These are phyloP conservation scores for Oenanthe javanica DNA, from an alignment of 140 eudicot genomes.

Conservation along the genomic window DNA sequence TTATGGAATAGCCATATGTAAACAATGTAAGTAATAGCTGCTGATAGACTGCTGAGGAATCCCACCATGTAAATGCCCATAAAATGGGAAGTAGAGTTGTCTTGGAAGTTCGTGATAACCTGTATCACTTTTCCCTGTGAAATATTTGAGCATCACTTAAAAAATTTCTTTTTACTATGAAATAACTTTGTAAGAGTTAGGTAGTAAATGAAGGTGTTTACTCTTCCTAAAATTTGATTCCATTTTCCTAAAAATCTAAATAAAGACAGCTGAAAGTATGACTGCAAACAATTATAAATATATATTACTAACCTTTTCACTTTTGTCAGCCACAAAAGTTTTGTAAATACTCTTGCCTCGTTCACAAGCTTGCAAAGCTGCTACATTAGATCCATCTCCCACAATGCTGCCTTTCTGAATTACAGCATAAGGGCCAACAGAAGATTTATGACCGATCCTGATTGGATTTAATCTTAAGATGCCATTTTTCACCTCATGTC, in stretches of 20 bases:
- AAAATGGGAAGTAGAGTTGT: slow-evolving; percentile 29
- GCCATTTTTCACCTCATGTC: slow-evolving; percentile 58
- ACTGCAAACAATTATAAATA: neutral
- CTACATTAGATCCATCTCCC: slow-evolving; percentile 29
- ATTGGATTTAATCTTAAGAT: slow-evolving; percentile 34
- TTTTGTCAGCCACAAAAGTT: slow-evolving; percentile 9
- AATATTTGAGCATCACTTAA: neutral
- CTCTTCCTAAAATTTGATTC: neutral
- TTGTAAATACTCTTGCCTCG: slow-evolving; percentile 13
- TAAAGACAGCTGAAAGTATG: too few species aligned
- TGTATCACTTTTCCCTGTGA: slow-evolving; percentile 24
- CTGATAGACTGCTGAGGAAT: slow-evolving; percentile 34
- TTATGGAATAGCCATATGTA: slow-evolving; percentile 26
- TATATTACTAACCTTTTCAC: slow-evolving; percentile 28
- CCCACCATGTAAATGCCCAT: slow-evolving; percentile 41
- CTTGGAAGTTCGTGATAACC: slow-evolving; percentile 11
- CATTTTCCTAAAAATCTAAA: too few species aligned
- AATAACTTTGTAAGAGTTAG: neutral
- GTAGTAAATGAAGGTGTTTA: neutral
- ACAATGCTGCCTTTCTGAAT: slow-evolving; percentile 43
- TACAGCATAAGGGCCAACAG: slow-evolving; percentile 37
- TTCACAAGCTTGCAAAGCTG: slow-evolving; percentile 35
- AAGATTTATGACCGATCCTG: slow-evolving; percentile 34
- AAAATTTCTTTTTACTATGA: neutral
- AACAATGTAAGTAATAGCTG: slow-evolving; percentile 30